Conservation (phyloP, 768 basidiomycete species). For the Naganishia vishniacii region DNA sequence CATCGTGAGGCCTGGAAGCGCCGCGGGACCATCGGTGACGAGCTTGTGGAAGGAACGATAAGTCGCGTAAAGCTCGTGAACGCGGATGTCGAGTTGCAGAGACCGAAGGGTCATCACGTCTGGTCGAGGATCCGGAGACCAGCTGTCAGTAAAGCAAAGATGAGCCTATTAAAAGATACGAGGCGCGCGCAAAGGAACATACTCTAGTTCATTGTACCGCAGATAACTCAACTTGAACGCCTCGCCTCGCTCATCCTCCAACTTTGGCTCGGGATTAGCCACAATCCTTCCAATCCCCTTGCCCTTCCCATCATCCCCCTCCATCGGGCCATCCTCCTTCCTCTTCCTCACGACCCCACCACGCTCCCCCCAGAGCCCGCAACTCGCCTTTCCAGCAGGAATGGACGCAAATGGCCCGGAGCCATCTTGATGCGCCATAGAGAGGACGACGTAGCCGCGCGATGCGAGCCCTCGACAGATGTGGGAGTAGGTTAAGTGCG, state of each 20-base stretch:
- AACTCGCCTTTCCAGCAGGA: slow-evolving; percentile 45
- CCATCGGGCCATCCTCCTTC: slow-evolving; percentile 21
- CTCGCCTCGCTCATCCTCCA: slow-evolving; percentile 30
- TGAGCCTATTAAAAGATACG: neutral
- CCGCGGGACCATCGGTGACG: slow-evolving; percentile 46
- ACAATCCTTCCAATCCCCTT: slow-evolving; percentile 36
- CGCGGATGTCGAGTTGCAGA: slow-evolving; percentile 66
- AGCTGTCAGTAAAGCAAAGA: slow-evolving; percentile 13
- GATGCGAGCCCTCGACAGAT: slow-evolving; percentile 68
- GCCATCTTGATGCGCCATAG: slow-evolving; percentile 78
- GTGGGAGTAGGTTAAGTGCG: slow-evolving; percentile 69
- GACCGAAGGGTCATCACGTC: slow-evolving; percentile 48
- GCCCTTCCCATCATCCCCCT: neutral
- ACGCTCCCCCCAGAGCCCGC: slow-evolving; percentile 27
- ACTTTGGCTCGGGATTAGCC: slow-evolving; percentile 55
- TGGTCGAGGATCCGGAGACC: slow-evolving; percentile 17
- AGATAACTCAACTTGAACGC: slow-evolving; percentile 21
- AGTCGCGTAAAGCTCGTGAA: slow-evolving; percentile 63
- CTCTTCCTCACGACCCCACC: slow-evolving; percentile 25
- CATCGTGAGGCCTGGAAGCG: slow-evolving; percentile 2
- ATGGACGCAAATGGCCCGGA: slow-evolving; percentile 57
- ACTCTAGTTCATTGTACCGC: slow-evolving; percentile 34
- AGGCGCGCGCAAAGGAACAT: neutral
- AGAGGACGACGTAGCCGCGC: slow-evolving; percentile 71
- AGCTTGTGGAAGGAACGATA: slow-evolving; percentile 60